These are phyloP conservation scores for Physocladia obscura DNA, from an alignment of 192 early-diverging fungal species.

Conservation along the genomic window DNA sequence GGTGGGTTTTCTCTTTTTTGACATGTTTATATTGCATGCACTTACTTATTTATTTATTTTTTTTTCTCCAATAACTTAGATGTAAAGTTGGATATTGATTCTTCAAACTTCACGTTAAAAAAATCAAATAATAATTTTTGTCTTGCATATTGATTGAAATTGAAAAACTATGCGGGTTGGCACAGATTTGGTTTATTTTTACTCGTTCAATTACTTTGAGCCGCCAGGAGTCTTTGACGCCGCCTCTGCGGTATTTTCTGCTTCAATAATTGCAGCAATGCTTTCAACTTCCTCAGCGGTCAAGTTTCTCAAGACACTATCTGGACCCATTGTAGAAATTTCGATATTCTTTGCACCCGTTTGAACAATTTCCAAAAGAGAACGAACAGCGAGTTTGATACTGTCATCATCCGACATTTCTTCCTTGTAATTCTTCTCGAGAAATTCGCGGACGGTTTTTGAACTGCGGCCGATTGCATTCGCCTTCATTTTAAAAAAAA, in stretches of 20 bases:
- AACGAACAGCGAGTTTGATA: slow-evolving; percentile 88
- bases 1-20: slow-evolving; percentile 4
- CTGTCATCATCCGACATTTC: slow-evolving; percentile 76
- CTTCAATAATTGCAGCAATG: slow-evolving; percentile 24
- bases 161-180: no score
- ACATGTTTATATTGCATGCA: no score
- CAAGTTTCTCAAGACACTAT: slow-evolving; percentile 59
- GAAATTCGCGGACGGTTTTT: slow-evolving; percentile 96
- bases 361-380: slow-evolving; percentile 96
- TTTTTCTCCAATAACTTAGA: no score
- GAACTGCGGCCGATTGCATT: slow-evolving; percentile 94
- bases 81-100: no score
- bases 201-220: background rate
- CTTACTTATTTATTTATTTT: no score
- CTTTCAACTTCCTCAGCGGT: slow-evolving; percentile 26
- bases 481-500: no score
- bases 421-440: slow-evolving; percentile 92
- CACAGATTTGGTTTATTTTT: no score
- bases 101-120: no score
- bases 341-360: slow-evolving; percentile 99
- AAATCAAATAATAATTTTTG: no score
- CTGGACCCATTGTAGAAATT: slow-evolving; percentile 84
- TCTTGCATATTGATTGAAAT: no score
- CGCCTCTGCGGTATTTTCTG: slow-evolving; percentile 28
- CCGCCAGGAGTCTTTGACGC: slow-evolving; percentile 1